Base-by-base conservation (phyloP, 768 basidiomycete species). In the Boletus pseudo-olivaceus region DNA sequence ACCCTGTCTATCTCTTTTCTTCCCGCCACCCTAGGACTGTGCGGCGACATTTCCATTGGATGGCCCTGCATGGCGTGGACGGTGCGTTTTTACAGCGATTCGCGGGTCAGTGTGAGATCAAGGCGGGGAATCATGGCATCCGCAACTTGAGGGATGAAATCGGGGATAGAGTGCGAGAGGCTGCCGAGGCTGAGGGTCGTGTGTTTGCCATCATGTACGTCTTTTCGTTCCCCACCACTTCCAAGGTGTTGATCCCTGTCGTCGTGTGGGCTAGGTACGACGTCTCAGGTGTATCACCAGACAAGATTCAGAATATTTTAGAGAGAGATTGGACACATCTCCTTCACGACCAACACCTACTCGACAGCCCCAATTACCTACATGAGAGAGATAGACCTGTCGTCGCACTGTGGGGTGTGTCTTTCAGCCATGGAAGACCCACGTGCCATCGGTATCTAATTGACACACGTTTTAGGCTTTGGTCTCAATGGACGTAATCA, bases 141-240 rank as follows among this genome's bases (percentile, higher is more conserved):
- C 73, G 78, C 58, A 67, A 79, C 15, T 71, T 88, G 49, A 77
- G 90, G 27, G 90, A 93, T 58, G 87, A 91, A 63, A 77, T 93
- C 1, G 82, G 87, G 3, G 78, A 87, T 52, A 75, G 78, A 11
- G 90, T 93, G 17, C 73, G 78, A 57, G 85, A 85, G 59, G 88
- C 88, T 17, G 88, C 90, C 2, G 91, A 93, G 74, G 77, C 78
- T 45, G 87, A 92, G 62, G 89, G 87, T 1, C 74, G 91, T 44
- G 89, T 90, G 6, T 93, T 84, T 68, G 86, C 90, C 11, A 87
- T 92, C 57, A 93, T 93, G 91, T 90, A 56, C 62, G 88, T 67
- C 23, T n/a, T 49, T 17, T 15, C 35, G 3, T 23, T n/a, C 20
- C 15, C 3, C 39, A 14, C 20, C 19, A 8, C 2, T 11, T 32